These are phyloP conservation scores for Tetrapisispora arboricola DNA, from an alignment of 805 yeast species.

Conservation along the genomic window DNA sequence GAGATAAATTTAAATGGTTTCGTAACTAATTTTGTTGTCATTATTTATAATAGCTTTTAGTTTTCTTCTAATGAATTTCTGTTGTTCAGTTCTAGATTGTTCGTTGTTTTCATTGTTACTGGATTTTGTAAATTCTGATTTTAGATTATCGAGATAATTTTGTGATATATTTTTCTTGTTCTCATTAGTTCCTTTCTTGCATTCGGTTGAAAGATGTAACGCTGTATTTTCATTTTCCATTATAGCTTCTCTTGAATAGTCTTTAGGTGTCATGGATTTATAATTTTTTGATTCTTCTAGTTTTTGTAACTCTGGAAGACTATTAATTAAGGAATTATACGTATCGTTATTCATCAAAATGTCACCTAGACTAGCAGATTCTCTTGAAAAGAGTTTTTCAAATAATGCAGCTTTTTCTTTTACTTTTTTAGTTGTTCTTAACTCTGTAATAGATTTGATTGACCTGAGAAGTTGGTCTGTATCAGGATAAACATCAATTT, in stretches of 20 bases:
- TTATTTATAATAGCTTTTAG: constrained; percentile 17
- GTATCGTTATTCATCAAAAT: constrained; percentile 8
- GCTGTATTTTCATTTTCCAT: not conserved
- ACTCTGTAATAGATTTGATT: constrained; percentile 15
- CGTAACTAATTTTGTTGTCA: constrained; percentile 21
- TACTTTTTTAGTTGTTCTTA: constrained; percentile 25
- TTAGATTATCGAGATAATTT: constrained; percentile 14
- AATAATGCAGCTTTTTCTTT: constrained; percentile 26
- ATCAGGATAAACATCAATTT: constrained; percentile 1
- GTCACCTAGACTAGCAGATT: not conserved
- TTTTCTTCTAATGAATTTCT: constrained; percentile 11
- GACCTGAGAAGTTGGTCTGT: constrained; percentile 5
- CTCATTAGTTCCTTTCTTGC: not conserved
- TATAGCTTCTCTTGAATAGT: not conserved
- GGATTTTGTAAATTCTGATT: constrained; percentile 8
- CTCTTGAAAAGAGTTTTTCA: constrained; percentile 18
- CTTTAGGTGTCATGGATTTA: not conserved
- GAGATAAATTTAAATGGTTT: constrained; percentile 14
- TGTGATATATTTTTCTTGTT: constrained; percentile 13
- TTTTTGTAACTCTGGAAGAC: constrained; percentile 1
- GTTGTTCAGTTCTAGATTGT: constrained; percentile 3
- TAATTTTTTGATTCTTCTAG: not conserved
- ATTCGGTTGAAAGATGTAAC: not conserved
- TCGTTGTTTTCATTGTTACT: not conserved
- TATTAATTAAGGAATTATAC: constrained; percentile 2